Evolutionary conservation across 148 eudicot genomes (phyloP).

Genomic region (Amaranthus cruentus): DNA sequence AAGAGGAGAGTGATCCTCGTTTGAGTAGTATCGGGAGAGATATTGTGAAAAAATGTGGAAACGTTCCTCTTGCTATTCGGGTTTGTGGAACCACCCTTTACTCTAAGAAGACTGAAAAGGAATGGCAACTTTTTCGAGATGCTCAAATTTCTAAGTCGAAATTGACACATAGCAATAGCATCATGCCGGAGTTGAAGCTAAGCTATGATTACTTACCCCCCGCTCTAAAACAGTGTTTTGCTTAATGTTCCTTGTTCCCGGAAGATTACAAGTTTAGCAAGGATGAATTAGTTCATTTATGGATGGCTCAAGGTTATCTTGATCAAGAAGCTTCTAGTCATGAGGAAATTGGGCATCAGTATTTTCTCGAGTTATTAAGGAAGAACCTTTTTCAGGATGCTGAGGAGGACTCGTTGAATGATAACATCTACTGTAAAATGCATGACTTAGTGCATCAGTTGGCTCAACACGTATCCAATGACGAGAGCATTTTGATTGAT

Average conservation of each 20-base stretch:
- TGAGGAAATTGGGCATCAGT: constrained; percentile 8
- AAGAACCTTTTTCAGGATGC: constrained; percentile 3
- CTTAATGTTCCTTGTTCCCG: constrained; percentile 23
- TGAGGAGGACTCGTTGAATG: no score
- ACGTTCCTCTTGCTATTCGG: constrained; percentile 15
- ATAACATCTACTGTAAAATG: constrained; percentile 6
- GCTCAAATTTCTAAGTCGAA: background rate
- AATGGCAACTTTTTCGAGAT: constrained; percentile 2
- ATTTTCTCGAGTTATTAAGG: background rate
- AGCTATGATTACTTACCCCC: constrained; percentile 16
- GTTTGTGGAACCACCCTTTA: constrained; percentile 8
- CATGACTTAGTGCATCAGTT: constrained; percentile 22
- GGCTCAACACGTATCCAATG: constrained; percentile 8
- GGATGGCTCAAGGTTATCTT: constrained; percentile 23
- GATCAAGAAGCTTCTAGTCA: background rate
- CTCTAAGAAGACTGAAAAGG: background rate
- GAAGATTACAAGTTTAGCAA: background rate
- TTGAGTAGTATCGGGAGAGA: background rate
- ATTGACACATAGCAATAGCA: background rate
- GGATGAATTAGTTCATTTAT: constrained; percentile 5
- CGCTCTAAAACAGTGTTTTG: constrained; percentile 5
- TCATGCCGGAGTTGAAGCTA: constrained; percentile 4
- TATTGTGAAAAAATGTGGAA: background rate
- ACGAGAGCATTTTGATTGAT: background rate
- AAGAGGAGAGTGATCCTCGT: background rate